Evolutionary conservation across 2,329 filamentous ascomycete species (phyloP), one percentile per base, ranked within the genome.

Genomic region (Tympanopsis confertula): DNA sequence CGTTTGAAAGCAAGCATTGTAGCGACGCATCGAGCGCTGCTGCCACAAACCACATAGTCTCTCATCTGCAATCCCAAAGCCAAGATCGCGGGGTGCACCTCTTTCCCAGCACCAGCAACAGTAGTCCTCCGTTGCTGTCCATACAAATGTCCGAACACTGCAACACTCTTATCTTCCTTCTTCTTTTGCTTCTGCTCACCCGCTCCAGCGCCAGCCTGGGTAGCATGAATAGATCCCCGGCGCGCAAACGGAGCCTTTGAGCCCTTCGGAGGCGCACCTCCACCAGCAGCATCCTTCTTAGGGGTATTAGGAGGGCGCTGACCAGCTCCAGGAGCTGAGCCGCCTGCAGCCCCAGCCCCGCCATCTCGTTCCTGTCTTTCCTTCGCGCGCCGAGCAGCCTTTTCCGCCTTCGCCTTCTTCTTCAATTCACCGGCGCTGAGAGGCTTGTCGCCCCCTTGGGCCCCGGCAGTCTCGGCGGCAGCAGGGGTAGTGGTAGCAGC

Each of bases 1-100:
- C 66, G 60, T 50, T 81, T 81, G 54, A 82, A 81, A 1, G 71
- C 74, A 40, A 80, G 55, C 38, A 82, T 56, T 55, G 76, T 81
- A 32, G 73, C 71, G 15, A 82, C 70, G 53, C 76, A 80, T 32
- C 78, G 66, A 26, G 78, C 77, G 49, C 69, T 80, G 42, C 74
- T 79, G 28, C 78, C 78, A 45, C 74, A 79, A 33, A 82, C 68
- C 26, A 71, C 66, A 51, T 79, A 82, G 50, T 70, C 74, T 49
- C 72, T 74, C 49, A 81, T 68, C 52, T 82, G 76, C 41, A 82
- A 61, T 3, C 76, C 77, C 35, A 82, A 56, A 3, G 75, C 69
- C 38, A 80, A 58, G 2, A 82, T 68, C 5, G 76, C 69, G 1
- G 76, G 77, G 49, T 82, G 78, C 4, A 82, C 72, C 70, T 64